Evolutionary conservation across 1,284 basidiomycete genomes (phyloP), one percentile per base, ranked within the genome.

Genomic region (Rhodotorula sp.): DNA sequence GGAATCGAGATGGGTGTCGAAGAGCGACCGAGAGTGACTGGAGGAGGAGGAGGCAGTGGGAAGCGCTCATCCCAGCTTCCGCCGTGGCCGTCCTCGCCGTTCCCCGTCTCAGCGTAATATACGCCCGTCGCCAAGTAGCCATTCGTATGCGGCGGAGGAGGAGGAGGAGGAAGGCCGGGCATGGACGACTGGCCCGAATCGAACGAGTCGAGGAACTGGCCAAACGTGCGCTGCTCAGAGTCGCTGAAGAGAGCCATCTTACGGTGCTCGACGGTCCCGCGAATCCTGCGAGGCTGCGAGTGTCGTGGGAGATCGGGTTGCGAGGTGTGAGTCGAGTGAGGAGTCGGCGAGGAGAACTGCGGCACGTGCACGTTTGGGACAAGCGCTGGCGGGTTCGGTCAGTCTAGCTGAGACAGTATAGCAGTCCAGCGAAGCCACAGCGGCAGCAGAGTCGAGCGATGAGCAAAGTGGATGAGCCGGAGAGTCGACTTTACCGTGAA

Each of bases 121-220:
- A 7, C 40, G 16, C 54, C 34, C 52, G 22, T 31, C 37, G 20
- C 7, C 13, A 18, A 18, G 31, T 10, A 40, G 10, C n/a, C 18
- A 34, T 31, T 16, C 16, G 28, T 26, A 18, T 44, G 50, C 20
- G 34, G 34, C 31, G 13, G 59, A 8, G 44, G 50, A 9, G n/a
- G 30, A 2, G 31, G 59, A 7, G 11, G 51, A 46, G 7, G 57
- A 34, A 2, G 67, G 48, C 24, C 40, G 9, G 40, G 40, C 40
- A 44, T 44, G 13, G 40, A 13, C 13, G 40, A 44, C 40, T 58
- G 37, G 22, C 3, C 30, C 18, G 54, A 55, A 44, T 16, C 53
- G 67, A 68, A 61, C 37, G 67, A 46, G 48, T 68, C 62, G 53
- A 68, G 59, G 59, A 68, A 68, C 48, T 54, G 59, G 11, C 34